Evolutionary conservation across 352 stramenopile genomes (phyloP).

Genomic region (Globisporangium polare): DNA sequence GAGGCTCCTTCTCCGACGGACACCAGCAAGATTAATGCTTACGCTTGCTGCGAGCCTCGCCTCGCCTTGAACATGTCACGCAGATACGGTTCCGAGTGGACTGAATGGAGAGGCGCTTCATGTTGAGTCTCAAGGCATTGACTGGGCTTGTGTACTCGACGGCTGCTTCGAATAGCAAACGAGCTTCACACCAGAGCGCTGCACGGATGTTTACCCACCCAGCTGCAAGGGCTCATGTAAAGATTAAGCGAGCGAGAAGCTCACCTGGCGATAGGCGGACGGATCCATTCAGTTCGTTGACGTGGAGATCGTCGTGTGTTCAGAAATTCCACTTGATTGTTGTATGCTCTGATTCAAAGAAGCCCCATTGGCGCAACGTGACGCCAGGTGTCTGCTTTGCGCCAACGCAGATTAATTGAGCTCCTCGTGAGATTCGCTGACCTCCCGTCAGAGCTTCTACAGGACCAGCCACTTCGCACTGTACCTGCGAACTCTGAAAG

Average conservation of each 20-base stretch:
- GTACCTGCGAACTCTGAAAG: not conserved
- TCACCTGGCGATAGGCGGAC: not conserved
- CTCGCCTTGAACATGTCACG: not conserved
- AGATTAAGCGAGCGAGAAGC: not conserved
- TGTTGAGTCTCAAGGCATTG: no score
- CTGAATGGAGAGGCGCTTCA: not conserved
- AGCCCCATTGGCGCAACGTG: not conserved
- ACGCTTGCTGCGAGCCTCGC: not conserved
- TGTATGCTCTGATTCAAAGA: not conserved
- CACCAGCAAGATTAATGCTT: not conserved
- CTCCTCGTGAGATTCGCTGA: not conserved
- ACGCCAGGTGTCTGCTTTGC: not conserved
- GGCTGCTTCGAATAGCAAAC: not conserved
- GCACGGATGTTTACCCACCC: constrained; percentile 3
- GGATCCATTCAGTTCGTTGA: not conserved
- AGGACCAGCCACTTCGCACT: not conserved
- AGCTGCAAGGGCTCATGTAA: constrained; percentile 12
- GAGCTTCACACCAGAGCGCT: not conserved
- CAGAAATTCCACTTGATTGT: not conserved
- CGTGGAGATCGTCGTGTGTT: not conserved
- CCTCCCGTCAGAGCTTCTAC: not conserved
- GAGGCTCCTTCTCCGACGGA: not conserved
- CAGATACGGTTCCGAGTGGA: not conserved
- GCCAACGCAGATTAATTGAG: not conserved
- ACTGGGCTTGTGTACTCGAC: not conserved